Base-by-base conservation (phyloP, 148 eudicot genomes). In the Nepenthes gracilis region DNA sequence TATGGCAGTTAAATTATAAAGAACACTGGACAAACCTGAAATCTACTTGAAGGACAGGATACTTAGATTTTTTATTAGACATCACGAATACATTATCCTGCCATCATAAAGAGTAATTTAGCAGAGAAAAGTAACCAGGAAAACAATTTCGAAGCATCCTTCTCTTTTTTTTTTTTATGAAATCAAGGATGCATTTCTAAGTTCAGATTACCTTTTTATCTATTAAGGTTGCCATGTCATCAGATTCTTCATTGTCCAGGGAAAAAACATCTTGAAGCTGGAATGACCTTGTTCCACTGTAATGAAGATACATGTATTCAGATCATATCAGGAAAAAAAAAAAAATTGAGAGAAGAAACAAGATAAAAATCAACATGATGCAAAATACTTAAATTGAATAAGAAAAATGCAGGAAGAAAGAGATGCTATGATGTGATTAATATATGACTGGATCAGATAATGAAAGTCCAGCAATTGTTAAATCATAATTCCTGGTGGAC, bases 1-100 rank as follows among this genome's bases (percentile, higher is more conserved):
- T 11, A 53, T 10, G 13, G 12, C 12, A 49, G 23, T 23, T 23
- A 11, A 11, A 5, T 5, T 6, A 49, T 10, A 15, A 15, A 43
- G 47, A 37, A 33, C 33, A 33, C 58, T 32, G 13, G 43, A 64
- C 62, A 60, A 71, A 86, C 99, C 99, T 89, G 73, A 94, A 79
- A 80, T 94, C 99, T 56, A 94, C 85, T 87, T 94, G 99, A 72
- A 94, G 99, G 54, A 94, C 79, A 35, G 99, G 99, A 71, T 86
- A 94, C 67, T 86, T 89, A 36, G 99, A 89, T 77, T 94, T 93
- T 74, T 80, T 86, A 74, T 94, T 94, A 60, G 97, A 94, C 95
- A 94, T 94, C 67, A 94, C 97, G 78, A 86, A 94, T 59, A 85
- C 93, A 65, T 94, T 94, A 74, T 94, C 61, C 61, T 68, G 55